Base-by-base conservation (phyloP, 441 rosid species). In the Biscutella laevigata region DNA sequence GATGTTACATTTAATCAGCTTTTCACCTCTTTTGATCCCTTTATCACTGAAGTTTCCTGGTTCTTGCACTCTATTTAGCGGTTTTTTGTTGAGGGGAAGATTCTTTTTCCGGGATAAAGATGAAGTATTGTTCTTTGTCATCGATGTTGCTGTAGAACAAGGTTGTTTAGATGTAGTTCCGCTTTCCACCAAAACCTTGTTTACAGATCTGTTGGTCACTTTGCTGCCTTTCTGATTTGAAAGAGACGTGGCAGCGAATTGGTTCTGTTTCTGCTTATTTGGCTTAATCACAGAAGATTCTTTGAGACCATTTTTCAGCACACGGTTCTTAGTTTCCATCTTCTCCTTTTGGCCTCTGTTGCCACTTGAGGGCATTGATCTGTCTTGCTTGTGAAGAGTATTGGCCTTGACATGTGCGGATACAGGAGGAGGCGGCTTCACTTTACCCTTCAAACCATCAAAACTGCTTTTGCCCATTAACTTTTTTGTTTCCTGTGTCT, bases 261-360 rank as follows among this genome's bases (percentile, higher is more conserved):
- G 63, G 54, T 38, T 88, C 65, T 81, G 95, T 74, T 85, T 81
- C 76, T 68, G 92, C 67, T 71, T 82, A 67, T 71, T 83, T 67
- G 74, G 83, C 58, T 71, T 70, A 56, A 76, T 81, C 63, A 71
- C 79, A 39, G 71, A 55, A 59, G 48, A 59, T 73, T 76, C 73
- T 69, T 66, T 81, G 53, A 40, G 71, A 20, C 58, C 49, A 2
- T 3, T 30, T 45, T 25, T 59, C 10, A 10, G 25, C 6, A 14
- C 16, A 15, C 54, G 48, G 64, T 52, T 72, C 69, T 77, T 61
- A 64, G 78, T 19, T 37, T 47, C 20, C 36, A 68, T 19, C 64
- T 65, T 72, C 59, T 74, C 61, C 69, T 69, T 71, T 65, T 74
- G 68, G 59, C 63, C 61, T 72, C 55, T 72, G 71, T 59, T 67